Percentiles rank a stretch among this genome's conserved stretches.
Conservation (phyloP, 495 filamentous ascomycete species). For the Talaromyces proteolyticus region DNA sequence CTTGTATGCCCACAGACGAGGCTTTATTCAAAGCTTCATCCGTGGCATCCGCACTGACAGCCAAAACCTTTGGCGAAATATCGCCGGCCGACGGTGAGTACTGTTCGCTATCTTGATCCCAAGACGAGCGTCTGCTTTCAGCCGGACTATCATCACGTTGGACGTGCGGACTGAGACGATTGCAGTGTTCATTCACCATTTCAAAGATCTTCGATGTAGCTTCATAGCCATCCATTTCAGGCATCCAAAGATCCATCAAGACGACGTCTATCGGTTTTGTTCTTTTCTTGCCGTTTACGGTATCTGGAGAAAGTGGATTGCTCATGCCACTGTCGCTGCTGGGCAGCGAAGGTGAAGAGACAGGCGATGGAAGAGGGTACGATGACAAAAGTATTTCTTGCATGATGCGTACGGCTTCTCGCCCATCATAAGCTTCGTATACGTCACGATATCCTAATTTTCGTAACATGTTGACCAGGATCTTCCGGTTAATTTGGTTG, state of each 20-base stretch:
- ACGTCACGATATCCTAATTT: conserved; percentile 65
- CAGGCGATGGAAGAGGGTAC: conserved; percentile 3
- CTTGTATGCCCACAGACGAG: conserved; percentile 64
- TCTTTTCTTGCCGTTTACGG: conserved; percentile 11
- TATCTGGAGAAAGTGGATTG: not conserved
- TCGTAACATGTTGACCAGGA: conserved; percentile 62
- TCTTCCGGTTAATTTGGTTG: conserved; percentile 72
- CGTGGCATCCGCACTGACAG: conserved; percentile 74
- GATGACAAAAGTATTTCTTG: conserved; percentile 28
- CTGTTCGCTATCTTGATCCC: conserved; percentile 24
- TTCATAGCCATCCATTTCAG: conserved; percentile 75
- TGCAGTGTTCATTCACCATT: conserved; percentile 35
- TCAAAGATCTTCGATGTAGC: conserved; percentile 61
- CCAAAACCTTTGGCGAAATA: conserved; percentile 48
- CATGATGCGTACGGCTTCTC: conserved; percentile 66
- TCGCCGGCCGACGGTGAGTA: not conserved
- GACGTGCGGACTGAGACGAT: conserved; percentile 2
- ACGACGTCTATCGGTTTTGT: conserved; percentile 56
- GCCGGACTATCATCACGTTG: not conserved
- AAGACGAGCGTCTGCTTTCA: conserved; percentile 46
- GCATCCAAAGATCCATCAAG: conserved; percentile 87
- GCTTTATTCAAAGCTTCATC: conserved; percentile 59
- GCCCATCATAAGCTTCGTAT: conserved; percentile 65
- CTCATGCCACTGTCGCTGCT: conserved; percentile 4
- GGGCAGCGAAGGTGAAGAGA: conserved; percentile 1